Conservation (phyloP, 768 basidiomycete species). For the Pulveroboletus sp. region DNA sequence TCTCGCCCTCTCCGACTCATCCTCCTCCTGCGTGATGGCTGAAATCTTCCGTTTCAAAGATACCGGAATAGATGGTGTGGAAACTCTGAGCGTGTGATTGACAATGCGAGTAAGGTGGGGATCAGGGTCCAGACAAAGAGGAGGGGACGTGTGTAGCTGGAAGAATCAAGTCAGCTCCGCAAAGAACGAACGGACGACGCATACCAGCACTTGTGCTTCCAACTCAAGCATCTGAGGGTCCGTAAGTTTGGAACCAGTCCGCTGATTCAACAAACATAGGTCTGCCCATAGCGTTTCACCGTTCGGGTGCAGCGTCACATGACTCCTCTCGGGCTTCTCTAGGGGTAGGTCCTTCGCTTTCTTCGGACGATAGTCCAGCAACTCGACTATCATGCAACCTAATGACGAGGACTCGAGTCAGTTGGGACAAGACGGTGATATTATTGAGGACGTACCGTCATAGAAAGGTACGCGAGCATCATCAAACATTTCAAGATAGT, state of each 20-base stretch:
- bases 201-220: constrained; percentile 70
- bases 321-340: constrained; percentile 58
- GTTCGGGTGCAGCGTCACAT: constrained; percentile 74
- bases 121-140: constrained; percentile 78
- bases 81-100: constrained; percentile 68
- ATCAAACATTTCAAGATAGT: constrained; percentile 81
- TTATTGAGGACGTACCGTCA: constrained; percentile 53
- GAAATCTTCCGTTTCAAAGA: constrained; percentile 77
- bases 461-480: constrained; percentile 72
- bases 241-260: constrained; percentile 55
- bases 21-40: constrained; percentile 67
- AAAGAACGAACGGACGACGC: constrained; percentile 15
- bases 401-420: constrained; percentile 1
- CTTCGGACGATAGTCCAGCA: constrained; percentile 69
- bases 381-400: constrained; percentile 86
- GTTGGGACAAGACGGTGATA: neutral
- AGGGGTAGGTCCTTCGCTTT: constrained; percentile 52
- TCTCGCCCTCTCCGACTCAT: constrained; percentile 70
- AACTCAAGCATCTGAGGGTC: constrained; percentile 70
- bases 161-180: constrained; percentile 8
- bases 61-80: constrained; percentile 65
- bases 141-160: constrained; percentile 70
- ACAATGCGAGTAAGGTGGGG: constrained; percentile 71
- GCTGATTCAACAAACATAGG: constrained; percentile 65
- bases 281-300: constrained; percentile 78